phyloP scores from a whole-genome alignment of 345 rosid genomes.

The Gossypioides kirkii region DNA sequence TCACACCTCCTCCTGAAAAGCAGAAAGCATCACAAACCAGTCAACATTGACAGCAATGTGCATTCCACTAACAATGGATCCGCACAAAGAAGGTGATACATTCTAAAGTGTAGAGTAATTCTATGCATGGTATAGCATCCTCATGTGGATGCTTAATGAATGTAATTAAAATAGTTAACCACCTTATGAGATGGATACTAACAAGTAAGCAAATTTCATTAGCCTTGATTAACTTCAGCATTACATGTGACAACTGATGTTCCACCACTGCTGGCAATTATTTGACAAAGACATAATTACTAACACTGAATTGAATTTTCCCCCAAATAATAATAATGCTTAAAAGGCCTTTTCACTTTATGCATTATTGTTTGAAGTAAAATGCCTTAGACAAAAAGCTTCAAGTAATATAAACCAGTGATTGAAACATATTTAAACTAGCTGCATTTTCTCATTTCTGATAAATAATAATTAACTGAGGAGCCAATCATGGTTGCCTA shows the following conservation, averaged over 20 bases:
- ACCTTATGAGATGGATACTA: background rate
- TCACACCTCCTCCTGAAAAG: conserved; percentile 74
- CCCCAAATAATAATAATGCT: background rate
- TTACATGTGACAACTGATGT: background rate
- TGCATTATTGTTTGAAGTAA: background rate
- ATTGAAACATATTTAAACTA: conserved; percentile 3
- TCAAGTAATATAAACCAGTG: background rate
- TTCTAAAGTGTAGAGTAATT: background rate
- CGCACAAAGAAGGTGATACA: background rate
- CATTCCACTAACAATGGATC: background rate
- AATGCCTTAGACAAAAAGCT: background rate
- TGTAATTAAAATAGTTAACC: background rate
- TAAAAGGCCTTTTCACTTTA: background rate
- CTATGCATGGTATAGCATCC: background rate
- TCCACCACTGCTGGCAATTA: background rate
- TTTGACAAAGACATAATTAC: background rate
- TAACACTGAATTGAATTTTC: background rate
- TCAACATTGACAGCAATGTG: background rate
- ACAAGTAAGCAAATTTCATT: background rate
- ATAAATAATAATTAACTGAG: background rate
- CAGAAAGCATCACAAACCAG: conserved; percentile 25
- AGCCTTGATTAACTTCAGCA: background rate
- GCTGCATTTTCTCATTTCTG: background rate
- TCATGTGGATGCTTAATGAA: background rate
- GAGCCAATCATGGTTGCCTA: background rate